These are phyloP conservation scores for Eudorina sp. DNA, from an alignment of 139 green algal genomes.

Conservation along the genomic window DNA sequence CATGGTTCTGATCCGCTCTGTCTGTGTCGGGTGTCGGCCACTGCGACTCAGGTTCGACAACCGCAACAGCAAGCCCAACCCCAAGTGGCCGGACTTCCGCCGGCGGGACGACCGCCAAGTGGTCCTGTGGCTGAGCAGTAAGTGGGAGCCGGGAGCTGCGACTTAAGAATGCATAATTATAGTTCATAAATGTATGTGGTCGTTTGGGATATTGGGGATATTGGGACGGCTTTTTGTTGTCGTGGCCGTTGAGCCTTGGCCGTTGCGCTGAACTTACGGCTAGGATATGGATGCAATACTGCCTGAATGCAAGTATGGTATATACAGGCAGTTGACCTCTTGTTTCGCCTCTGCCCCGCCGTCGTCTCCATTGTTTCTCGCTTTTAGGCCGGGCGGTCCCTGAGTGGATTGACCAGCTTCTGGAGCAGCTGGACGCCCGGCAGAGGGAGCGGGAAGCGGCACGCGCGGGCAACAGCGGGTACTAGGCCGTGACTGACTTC, in stretches of 20 bases:
- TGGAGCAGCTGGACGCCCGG: background rate
- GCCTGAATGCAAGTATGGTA: too few relatives aligned
- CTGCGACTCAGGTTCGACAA: slow-evolving; percentile 63
- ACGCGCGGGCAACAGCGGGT: background rate
- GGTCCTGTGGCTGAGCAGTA: slow-evolving; percentile 54
- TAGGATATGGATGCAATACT: too few relatives aligned
- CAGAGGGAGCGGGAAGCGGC: slow-evolving; percentile 1
- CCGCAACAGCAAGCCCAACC: slow-evolving; percentile 62
- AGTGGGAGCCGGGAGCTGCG: background rate
- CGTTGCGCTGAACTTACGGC: too few relatives aligned
- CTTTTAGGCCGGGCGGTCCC: background rate
- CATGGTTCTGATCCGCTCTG: too few relatives aligned
- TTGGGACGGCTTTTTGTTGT: too few relatives aligned
- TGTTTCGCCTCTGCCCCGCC: background rate
- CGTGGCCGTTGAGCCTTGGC: too few relatives aligned
- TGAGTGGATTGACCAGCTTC: background rate
- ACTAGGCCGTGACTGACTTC: too few relatives aligned
- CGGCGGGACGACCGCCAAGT: slow-evolving; percentile 48
- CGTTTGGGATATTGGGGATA: too few relatives aligned
- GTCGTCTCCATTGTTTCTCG: background rate
- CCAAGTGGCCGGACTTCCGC: slow-evolving; percentile 68
- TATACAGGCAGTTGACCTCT: background rate
- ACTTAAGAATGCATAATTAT: too few relatives aligned
- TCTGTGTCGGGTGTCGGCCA: too few relatives aligned
- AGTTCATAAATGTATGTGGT: too few relatives aligned